Evolutionary conservation across 129 eudicot species (phyloP).

Genomic region (Artemisia argyi): DNA sequence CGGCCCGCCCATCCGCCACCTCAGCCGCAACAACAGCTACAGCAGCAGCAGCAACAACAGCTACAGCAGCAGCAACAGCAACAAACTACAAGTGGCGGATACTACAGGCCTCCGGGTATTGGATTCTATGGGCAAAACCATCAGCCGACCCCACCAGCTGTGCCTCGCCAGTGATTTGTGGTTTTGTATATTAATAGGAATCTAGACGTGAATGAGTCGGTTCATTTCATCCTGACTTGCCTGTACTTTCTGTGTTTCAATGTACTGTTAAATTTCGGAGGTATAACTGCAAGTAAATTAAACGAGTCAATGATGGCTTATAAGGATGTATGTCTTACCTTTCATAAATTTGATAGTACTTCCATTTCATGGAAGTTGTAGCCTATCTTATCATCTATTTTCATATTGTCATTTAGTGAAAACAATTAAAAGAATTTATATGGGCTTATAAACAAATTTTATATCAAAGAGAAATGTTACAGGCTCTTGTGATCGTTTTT

Average conservation of each 20-base stretch:
- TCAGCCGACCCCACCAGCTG: conserved; percentile 69
- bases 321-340: conserved; percentile 22
- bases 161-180: conserved; percentile 61
- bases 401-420: not conserved
- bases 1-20: conserved; percentile 57
- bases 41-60: conserved; percentile 40
- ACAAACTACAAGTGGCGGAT: conserved; percentile 47
- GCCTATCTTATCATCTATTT: not conserved
- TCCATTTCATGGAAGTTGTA: not conserved
- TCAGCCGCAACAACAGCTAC: conserved; percentile 48
- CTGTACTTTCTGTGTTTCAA: conserved; percentile 20
- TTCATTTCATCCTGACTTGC: conserved; percentile 22
- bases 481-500: no score
- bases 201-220: conserved; percentile 22
- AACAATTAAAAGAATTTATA: no score
- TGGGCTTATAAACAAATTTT: no score
- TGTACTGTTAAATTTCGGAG: conserved; percentile 19
- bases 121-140: conserved; percentile 72
- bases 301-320: conserved; percentile 17
- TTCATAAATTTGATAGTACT: conserved; percentile 1
- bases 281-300: conserved; percentile 20
- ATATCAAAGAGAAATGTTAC: no score
- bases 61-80: conserved; percentile 37
- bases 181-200: conserved; percentile 58
- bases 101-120: conserved; percentile 75